These are phyloP conservation scores for Russula lepida DNA, from an alignment of 768 basidiomycete species.

Conservation along the genomic window DNA sequence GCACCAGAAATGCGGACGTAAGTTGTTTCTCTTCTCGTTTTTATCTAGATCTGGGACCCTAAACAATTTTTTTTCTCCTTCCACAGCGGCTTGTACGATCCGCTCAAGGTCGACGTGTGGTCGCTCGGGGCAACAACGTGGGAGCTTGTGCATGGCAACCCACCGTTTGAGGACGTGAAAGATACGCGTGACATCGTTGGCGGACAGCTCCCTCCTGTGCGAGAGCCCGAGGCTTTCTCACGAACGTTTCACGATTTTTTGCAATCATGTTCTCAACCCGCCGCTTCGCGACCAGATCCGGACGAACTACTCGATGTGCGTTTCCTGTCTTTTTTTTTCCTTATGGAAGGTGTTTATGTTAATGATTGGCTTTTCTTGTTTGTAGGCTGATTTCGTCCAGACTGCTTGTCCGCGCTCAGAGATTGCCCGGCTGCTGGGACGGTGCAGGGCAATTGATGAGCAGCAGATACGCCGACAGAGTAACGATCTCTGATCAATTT, in stretches of 20 bases:
- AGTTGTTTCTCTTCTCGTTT: conserved; percentile 24
- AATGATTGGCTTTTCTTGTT: too few relatives aligned
- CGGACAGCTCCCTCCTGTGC: conserved; percentile 16
- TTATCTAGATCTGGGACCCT: not conserved
- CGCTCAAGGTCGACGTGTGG: conserved; percentile 21
- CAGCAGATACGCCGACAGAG: conserved; percentile 14
- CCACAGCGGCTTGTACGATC: conserved; percentile 19
- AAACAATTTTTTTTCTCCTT: not conserved
- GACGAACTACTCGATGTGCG: conserved; percentile 21
- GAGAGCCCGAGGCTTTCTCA: conserved; percentile 15
- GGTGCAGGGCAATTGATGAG: conserved; percentile 21
- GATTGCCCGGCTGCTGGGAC: conserved; percentile 20
- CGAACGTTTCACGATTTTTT: conserved; percentile 22
- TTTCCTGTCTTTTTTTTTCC: not conserved
- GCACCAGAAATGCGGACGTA: conserved; percentile 73
- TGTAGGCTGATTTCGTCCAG: conserved; percentile 17
- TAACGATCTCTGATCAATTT: conserved; percentile 6
- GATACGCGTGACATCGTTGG: conserved; percentile 10
- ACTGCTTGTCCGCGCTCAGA: conserved; percentile 21
- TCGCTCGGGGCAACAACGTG: conserved; percentile 21
- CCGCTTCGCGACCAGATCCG: conserved; percentile 17
- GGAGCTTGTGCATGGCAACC: conserved; percentile 18
- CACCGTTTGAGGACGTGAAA: conserved; percentile 19
- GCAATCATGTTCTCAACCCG: conserved; percentile 20
- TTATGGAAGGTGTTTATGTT: too few relatives aligned